phyloP scores from a whole-genome alignment of 2,329 filamentous ascomycete genomes.

The Botrytis sinoallii region DNA sequence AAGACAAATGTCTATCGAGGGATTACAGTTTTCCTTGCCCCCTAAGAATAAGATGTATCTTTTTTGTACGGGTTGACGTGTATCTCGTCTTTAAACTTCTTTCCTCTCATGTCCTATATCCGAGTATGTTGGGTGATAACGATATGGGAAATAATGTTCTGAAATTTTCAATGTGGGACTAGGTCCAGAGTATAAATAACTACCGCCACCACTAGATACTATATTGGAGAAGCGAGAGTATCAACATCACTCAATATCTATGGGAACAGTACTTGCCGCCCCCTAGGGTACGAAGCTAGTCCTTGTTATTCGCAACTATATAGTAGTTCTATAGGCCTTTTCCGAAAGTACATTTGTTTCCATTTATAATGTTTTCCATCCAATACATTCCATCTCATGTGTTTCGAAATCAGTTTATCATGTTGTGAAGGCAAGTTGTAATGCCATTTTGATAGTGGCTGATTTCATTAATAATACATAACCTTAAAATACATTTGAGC shows the following conservation, averaged over 20 bases:
- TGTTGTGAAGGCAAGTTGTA: neutral
- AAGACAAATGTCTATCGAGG: neutral
- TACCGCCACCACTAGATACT: neutral
- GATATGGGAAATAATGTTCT: too few species aligned
- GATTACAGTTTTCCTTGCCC: neutral
- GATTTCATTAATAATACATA: constrained; percentile 2
- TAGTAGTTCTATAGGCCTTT: neutral
- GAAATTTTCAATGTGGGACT: neutral
- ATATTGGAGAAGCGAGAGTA: neutral
- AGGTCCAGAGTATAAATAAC: neutral
- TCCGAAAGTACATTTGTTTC: neutral
- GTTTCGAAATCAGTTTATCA: neutral
- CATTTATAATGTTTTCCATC: neutral
- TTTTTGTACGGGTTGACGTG: too few species aligned
- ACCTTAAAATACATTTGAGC: neutral
- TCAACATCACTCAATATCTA: neutral
- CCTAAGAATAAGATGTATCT: neutral
- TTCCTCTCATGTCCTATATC: neutral
- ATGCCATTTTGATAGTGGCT: neutral
- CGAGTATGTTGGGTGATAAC: neutral
- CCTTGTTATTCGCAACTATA: neutral
- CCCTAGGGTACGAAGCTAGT: neutral
- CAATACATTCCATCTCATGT: neutral
- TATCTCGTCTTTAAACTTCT: neutral
- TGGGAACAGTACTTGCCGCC: neutral